Conservation (phyloP, 768 basidiomycete species). For the Glaciozyma martinii region DNA sequence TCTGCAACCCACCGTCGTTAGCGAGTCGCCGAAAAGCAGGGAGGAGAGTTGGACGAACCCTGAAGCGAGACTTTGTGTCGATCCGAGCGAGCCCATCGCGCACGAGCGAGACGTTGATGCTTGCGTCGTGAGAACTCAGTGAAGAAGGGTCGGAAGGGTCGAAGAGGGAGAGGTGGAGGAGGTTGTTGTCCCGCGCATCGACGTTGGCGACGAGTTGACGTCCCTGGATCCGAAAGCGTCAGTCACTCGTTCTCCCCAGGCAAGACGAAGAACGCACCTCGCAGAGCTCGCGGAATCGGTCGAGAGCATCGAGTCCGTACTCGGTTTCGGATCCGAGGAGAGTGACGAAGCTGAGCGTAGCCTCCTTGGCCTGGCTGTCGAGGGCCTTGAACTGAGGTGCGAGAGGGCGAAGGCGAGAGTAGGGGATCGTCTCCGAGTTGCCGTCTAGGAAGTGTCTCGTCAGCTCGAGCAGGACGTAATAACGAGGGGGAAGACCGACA, state of each 20-base stretch:
- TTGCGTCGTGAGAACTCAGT: slow-evolving; percentile 59
- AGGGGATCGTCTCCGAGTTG: slow-evolving; percentile 80
- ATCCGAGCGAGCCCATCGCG: slow-evolving; percentile 75
- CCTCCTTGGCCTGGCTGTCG: slow-evolving; percentile 88
- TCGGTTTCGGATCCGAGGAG: slow-evolving; percentile 67
- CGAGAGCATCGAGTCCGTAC: slow-evolving; percentile 72
- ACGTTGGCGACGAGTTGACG: slow-evolving; percentile 93
- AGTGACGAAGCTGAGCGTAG: slow-evolving; percentile 64
- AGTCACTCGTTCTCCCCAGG: background rate
- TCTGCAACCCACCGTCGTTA: background rate
- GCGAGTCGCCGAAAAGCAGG: no score
- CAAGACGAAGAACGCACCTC: slow-evolving; percentile 44
- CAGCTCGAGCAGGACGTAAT: background rate
- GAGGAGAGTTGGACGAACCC: background rate
- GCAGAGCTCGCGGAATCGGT: slow-evolving; percentile 72
- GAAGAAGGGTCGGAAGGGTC: slow-evolving; percentile 69
- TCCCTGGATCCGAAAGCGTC: slow-evolving; percentile 44
- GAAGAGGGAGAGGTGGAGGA: slow-evolving; percentile 82
- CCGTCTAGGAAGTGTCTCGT: slow-evolving; percentile 47
- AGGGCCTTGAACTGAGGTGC: slow-evolving; percentile 82
- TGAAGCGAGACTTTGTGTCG: slow-evolving; percentile 54
- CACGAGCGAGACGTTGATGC: slow-evolving; percentile 80
- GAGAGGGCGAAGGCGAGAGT: slow-evolving; percentile 68
- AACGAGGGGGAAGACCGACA: slow-evolving; percentile 14
- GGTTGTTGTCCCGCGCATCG: slow-evolving; percentile 66